phyloP scores from a whole-genome alignment of 108 stramenopile species.

The Nitzschia sp. region DNA sequence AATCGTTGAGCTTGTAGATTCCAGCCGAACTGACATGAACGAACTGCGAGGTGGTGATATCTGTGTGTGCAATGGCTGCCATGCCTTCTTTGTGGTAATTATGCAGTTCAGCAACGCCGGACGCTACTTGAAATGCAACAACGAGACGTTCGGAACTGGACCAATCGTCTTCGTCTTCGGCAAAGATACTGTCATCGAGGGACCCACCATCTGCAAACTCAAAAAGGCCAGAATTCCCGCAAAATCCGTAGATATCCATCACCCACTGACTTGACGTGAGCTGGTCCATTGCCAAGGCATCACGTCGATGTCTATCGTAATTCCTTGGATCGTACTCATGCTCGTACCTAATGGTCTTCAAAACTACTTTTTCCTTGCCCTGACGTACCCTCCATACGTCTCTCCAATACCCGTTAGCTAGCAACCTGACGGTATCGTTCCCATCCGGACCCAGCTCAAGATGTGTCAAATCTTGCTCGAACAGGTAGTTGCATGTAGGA shows the following conservation, averaged over 20 bases:
- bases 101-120: constrained; percentile 48
- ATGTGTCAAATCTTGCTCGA: constrained; percentile 61
- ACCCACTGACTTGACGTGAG: constrained; percentile 57
- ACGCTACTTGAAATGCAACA: constrained; percentile 38
- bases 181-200: constrained; percentile 31
- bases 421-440: background rate
- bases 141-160: constrained; percentile 9
- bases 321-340: constrained; percentile 51
- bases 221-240: constrained; percentile 62
- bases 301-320: constrained; percentile 66
- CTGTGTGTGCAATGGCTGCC: constrained; percentile 68
- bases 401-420: constrained; percentile 68
- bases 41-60: constrained; percentile 57
- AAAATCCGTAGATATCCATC: constrained; percentile 76
- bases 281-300: constrained; percentile 81
- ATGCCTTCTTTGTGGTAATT: constrained; percentile 40
- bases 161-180: constrained; percentile 14
- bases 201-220: constrained; percentile 61
- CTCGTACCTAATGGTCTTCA: constrained; percentile 58
- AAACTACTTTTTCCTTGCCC: constrained; percentile 23
- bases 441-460: background rate
- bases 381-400: constrained; percentile 57
- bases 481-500: constrained; percentile 74
- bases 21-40: constrained; percentile 31
- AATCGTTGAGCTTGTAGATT: constrained; percentile 68